phyloP scores from a whole-genome alignment of 2,329 filamentous ascomycete genomes.

The Fragosphaeria purpurea region DNA sequence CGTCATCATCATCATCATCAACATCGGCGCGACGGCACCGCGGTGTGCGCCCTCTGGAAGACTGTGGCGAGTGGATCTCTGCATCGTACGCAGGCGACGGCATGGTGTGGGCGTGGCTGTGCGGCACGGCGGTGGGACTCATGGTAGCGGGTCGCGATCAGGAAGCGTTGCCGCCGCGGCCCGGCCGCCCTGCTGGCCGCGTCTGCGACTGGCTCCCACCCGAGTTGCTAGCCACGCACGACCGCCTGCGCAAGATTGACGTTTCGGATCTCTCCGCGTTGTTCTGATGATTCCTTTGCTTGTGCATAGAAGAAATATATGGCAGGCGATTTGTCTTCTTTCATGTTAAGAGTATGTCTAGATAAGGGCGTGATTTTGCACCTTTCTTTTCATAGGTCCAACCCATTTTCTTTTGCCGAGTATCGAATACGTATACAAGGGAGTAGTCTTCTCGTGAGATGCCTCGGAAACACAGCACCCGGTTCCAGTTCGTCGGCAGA shows the following conservation, averaged over 20 bases:
- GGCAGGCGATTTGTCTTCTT: no score
- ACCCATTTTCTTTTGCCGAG: no score
- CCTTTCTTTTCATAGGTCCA: no score
- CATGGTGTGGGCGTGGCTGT: slow-evolving; percentile 45
- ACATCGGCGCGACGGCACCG: no score
- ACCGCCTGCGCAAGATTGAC: slow-evolving; percentile 26
- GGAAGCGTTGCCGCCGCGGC: slow-evolving; percentile 17
- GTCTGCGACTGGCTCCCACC: slow-evolving; percentile 31
- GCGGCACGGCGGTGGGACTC: slow-evolving; percentile 34
- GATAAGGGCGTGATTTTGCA: no score
- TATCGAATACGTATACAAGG: no score
- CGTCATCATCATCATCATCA: no score
- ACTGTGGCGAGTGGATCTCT: slow-evolving; percentile 38
- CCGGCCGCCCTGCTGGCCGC: slow-evolving; percentile 26
- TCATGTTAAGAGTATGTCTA: no score
- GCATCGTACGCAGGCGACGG: slow-evolving; percentile 42
- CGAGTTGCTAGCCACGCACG: slow-evolving; percentile 24
- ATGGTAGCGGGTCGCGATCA: slow-evolving; percentile 33
- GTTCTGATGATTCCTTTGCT: not conserved
- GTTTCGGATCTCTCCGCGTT: slow-evolving; percentile 24
- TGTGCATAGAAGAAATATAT: no score
- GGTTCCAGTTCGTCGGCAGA: no score
- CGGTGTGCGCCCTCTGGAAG: not conserved
- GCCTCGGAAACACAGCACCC: no score
- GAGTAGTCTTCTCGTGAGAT: no score